phyloP scores from a whole-genome alignment of 805 yeast genomes.

The Barnettozyma populi region DNA sequence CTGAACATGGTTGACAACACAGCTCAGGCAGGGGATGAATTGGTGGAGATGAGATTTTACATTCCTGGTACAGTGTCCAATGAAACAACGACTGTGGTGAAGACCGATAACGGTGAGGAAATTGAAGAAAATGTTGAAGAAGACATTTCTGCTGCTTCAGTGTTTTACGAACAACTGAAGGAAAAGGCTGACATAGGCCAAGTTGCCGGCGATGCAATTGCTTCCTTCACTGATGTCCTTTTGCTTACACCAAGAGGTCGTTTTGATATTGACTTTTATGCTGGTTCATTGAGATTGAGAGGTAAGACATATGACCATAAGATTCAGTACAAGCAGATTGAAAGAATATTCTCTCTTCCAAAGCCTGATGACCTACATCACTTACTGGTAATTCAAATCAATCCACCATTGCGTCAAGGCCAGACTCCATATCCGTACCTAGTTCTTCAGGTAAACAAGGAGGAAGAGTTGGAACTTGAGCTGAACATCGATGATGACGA shows the following conservation, averaged over 20 bases:
- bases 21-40: conserved; percentile 84
- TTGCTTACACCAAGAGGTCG: conserved; percentile 98
- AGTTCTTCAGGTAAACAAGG: conserved; percentile 82
- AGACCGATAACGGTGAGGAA: conserved; percentile 29
- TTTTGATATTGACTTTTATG: conserved; percentile 92
- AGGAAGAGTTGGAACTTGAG: conserved; percentile 88
- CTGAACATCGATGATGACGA: conserved; percentile 81
- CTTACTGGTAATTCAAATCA: conserved; percentile 81
- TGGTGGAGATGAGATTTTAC: conserved; percentile 90
- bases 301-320: conserved; percentile 98
- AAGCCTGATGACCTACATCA: conserved; percentile 92
- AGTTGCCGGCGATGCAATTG: conserved; percentile 91
- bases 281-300: conserved; percentile 78
- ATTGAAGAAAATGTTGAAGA: conserved; percentile 29
- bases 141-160: conserved; percentile 69
- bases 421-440: conserved; percentile 94
- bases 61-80: conserved; percentile 76
- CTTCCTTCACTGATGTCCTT: conserved; percentile 82
- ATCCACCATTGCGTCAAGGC: conserved; percentile 97
- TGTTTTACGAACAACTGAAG: conserved; percentile 84
- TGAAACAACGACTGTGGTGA: conserved; percentile 16
- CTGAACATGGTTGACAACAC: conserved; percentile 51
- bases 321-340: conserved; percentile 83
- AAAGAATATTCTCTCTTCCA: conserved; percentile 86
- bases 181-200: conserved; percentile 94